phyloP scores from a whole-genome alignment of 169 alveolate species.

The Ichthyophthirius multifiliis region DNA sequence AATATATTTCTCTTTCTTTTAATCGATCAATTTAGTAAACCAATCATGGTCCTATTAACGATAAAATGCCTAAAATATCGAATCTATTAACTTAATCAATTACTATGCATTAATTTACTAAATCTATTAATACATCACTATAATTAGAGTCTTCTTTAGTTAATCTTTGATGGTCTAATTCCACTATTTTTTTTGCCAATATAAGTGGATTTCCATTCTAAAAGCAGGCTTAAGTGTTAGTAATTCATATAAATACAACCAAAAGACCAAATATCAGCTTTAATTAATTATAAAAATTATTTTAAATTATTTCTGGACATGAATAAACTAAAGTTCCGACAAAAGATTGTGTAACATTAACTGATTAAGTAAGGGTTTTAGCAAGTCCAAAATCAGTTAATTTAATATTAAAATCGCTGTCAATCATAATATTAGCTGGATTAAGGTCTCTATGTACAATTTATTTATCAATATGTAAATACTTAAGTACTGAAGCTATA shows the following conservation, averaged over 20 bases:
- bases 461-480: slow-evolving; percentile 71
- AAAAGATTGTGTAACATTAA: slow-evolving; percentile 56
- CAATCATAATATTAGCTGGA: slow-evolving; percentile 82
- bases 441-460: slow-evolving; percentile 82
- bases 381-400: slow-evolving; percentile 85
- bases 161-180: slow-evolving; percentile 61
- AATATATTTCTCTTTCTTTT: slow-evolving; percentile 3
- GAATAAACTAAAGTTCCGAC: slow-evolving; percentile 84
- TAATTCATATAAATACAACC: slow-evolving; percentile 86
- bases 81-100: slow-evolving; percentile 51
- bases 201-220: slow-evolving; percentile 76
- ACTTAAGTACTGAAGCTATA: slow-evolving; percentile 66
- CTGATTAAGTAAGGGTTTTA: slow-evolving; percentile 54
- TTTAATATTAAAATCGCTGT: slow-evolving; percentile 66
- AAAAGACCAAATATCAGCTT: slow-evolving; percentile 83
- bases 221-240: slow-evolving; percentile 72
- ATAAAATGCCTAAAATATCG: slow-evolving; percentile 32
- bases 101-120: slow-evolving; percentile 50
- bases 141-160: slow-evolving; percentile 24
- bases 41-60: slow-evolving; percentile 19
- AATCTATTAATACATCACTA: slow-evolving; percentile 31
- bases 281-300: slow-evolving; percentile 58
- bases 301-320: slow-evolving; percentile 80
- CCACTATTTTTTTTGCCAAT: slow-evolving; percentile 73
- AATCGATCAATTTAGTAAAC: slow-evolving; percentile 38